Base-by-base conservation (phyloP, 192 early-diverging fungal species). In the Helicostylum pulchrum region DNA sequence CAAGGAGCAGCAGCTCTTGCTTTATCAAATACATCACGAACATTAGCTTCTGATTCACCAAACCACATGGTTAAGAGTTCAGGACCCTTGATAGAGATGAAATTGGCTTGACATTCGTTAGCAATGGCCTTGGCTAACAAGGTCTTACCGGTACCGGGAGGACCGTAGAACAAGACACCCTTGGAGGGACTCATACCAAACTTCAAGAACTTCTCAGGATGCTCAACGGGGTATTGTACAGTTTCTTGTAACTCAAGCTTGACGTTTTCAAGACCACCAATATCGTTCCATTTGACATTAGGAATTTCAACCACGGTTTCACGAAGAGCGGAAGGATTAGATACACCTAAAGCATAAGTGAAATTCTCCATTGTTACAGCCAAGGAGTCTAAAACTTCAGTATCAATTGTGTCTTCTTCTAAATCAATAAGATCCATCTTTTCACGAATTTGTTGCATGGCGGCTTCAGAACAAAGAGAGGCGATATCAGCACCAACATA, bases 41-140 rank as follows among this genome's bases (percentile, higher is more conserved):
- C 97, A 69, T 98, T 98, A 64, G 96, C 95, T 76, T 99, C 97
- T 7, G 95, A 97, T 77, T 99, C 97, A 78, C 97, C 97, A 71
- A 99, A 97, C 95, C 95, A 99, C 97, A 98, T 99, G 58, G 94
- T 98, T 61, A 99, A 85, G 56, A 99, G 82, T 78, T 99, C 97
- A 31, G 97, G 97, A 62, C 96, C 97, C 85, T 88, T 53, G 83
- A 99, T 96, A 11, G 92, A 94, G 67, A 99, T 99, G 74, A 99
- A 99, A 83, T 98, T 99, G 74, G 97, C 95, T 77, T 99, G 97
- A 80, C 97, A 98, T 80, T 99, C 97, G 78, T 95, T 97, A 66
- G 97, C 97, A 76, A 99, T 98, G 15, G 97, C 97, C 87, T 99
- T 99, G 74, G 97, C 97, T 62, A 99, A 81, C 61, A 99, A 81